Conservation (phyloP, 257 asterid genomes). For the Solanum chiquidenum region DNA sequence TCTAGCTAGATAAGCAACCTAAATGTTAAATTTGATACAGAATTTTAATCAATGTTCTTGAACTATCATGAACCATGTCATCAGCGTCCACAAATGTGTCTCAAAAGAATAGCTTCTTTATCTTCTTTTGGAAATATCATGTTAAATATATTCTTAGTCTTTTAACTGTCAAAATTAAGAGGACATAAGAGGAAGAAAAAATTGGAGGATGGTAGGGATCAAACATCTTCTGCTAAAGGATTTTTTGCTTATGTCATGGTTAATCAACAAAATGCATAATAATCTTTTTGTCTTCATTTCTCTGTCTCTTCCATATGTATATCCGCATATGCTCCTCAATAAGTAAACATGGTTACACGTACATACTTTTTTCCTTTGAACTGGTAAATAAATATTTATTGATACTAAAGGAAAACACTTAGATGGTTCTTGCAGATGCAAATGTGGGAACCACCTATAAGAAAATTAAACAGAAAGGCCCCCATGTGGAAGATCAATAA, state of each 20-base stretch:
- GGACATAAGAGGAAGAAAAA: not conserved
- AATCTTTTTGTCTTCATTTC: not conserved
- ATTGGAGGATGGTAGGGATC: not conserved
- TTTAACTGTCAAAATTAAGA: not conserved
- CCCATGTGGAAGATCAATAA: not conserved
- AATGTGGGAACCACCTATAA: not conserved
- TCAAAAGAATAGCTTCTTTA: not conserved
- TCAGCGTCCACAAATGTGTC: not conserved
- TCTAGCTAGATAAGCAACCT: not conserved
- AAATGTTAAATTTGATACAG: not conserved
- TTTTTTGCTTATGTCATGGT: not conserved
- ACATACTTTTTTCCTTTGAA: not conserved
- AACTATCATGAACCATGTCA: not conserved
- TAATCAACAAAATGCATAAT: not conserved
- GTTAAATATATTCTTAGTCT: not conserved
- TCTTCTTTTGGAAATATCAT: not conserved
- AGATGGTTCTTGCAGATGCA: not conserved
- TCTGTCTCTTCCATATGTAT: not conserved
- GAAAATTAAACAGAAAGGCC: not conserved
- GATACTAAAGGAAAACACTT: not conserved
- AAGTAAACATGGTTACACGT: not conserved
- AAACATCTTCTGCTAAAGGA: not conserved
- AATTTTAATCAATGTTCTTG: not conserved
- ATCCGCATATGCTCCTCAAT: not conserved
- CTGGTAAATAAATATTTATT: not conserved